Base-by-base conservation (phyloP, 164 flowering plant species). In the Piper betle region DNA sequence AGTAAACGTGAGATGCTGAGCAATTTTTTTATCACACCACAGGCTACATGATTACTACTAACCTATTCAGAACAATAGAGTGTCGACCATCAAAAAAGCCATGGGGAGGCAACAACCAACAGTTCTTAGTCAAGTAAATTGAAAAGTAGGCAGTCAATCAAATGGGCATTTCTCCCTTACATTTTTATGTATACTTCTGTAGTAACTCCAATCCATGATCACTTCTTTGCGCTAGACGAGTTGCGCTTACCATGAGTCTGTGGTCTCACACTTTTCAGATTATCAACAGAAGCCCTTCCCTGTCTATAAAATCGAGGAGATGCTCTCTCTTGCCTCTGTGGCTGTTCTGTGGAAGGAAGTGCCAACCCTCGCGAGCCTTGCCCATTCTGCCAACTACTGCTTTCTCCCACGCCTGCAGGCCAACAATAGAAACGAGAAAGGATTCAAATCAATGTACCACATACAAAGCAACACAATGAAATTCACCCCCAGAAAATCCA, bases 341-440 rank as follows among this genome's bases (percentile, higher is more conserved):
- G 60, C 20, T 37, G 68, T 68, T 72, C 85, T 2, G 77, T 68
- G 0, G 84, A 81, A 60, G 94, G 94, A 46, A 46, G 50, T 15
- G 50, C 50, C 50, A 4, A 46, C 15, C 50, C 50, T 10, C 1
- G 50, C 12, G 50, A 46, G 12, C 50, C 50, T 46, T 46, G 50
- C 7, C 50, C 50, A 9, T 6, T 46, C 50, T 46, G 50, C 50
- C 71, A 71, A 52, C 67, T 67, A 61, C 70, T 46, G 15, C 11
- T 46, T 9, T 6, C 50, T 46, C 50, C 50, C 10, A 15, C 10
- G 15, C 50, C 50, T 46, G 50, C 3, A 46, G 10, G 3, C 50
- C 50, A 46, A 5, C 50, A 46, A 10, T 12, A 12, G 3, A 10
- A 46, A 46, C 15, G 10, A 46, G 15, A 15, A 46, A 46, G 12